These are phyloP conservation scores for Globisporangium abappressorium DNA, from an alignment of 352 stramenopile species.

Conservation along the genomic window DNA sequence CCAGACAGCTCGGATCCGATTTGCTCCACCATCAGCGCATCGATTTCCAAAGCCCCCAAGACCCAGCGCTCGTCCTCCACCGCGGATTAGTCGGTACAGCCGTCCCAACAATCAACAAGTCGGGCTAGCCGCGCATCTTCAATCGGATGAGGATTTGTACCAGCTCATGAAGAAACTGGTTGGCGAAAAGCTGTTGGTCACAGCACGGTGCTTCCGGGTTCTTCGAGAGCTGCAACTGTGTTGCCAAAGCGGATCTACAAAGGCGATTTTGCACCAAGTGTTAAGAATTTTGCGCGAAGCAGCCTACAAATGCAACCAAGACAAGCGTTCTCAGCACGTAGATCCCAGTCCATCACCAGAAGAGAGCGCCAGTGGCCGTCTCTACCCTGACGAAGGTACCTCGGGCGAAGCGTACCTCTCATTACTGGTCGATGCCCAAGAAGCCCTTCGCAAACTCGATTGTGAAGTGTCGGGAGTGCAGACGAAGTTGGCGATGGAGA, in stretches of 20 bases:
- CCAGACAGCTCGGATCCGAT: conserved; percentile 27
- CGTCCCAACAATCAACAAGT: conserved; percentile 5
- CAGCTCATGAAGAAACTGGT: conserved; percentile 67
- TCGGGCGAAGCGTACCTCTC: conserved; percentile 28
- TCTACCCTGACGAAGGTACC: not conserved
- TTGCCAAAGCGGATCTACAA: conserved; percentile 19
- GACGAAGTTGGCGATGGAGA: conserved; percentile 47
- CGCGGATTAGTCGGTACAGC: not conserved
- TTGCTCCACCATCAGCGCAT: conserved; percentile 22
- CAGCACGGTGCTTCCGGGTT: conserved; percentile 30
- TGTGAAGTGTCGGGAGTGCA: conserved; percentile 19
- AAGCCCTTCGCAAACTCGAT: conserved; percentile 11
- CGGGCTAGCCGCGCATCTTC: not conserved
- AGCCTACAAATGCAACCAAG: conserved; percentile 13
- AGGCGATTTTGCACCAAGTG: conserved; percentile 30
- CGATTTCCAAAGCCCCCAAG: not conserved
- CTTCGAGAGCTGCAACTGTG: conserved; percentile 28
- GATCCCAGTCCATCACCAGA: not conserved
- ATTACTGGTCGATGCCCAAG: conserved; percentile 20
- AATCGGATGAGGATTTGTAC: conserved; percentile 13
- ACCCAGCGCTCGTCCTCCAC: not conserved
- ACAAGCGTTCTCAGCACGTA: not conserved
- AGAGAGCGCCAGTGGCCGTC: not conserved
- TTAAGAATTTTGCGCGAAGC: conserved; percentile 19
- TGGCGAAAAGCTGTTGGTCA: conserved; percentile 16